A percentile compares a stretch with the other conserved stretches of the same genome.
Conservation (phyloP, 2,329 filamentous ascomycete genomes). For the Exophiala xenobiotica region DNA sequence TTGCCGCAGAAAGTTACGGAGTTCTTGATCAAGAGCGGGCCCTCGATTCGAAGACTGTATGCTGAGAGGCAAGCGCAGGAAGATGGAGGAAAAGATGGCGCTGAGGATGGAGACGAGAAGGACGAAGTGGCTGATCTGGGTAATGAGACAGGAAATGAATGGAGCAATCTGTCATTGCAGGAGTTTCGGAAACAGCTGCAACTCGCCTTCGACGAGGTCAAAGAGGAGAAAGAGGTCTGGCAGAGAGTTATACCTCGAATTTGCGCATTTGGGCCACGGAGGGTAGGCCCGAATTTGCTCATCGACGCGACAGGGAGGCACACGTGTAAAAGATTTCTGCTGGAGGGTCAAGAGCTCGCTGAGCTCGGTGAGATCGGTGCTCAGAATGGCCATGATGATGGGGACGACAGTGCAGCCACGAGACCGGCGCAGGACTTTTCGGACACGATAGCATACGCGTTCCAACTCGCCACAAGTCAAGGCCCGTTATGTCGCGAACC, state of each 20-base stretch:
- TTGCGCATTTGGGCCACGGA: slow-evolving; percentile 81
- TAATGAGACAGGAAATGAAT: slow-evolving; percentile 55
- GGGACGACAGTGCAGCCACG: slow-evolving; percentile 37
- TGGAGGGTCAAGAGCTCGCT: slow-evolving; percentile 35
- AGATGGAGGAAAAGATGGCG: slow-evolving; percentile 38
- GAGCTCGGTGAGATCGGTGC: slow-evolving; percentile 10
- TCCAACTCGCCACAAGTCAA: slow-evolving; percentile 86
- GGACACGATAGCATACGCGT: slow-evolving; percentile 90
- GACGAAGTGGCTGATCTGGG: slow-evolving; percentile 43
- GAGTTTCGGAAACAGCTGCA: slow-evolving; percentile 77
- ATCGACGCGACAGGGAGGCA: slow-evolving; percentile 75
- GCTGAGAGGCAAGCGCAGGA: slow-evolving; percentile 62
- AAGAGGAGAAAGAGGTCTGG: slow-evolving; percentile 75
- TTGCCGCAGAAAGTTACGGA: slow-evolving; percentile 76
- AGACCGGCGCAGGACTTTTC: slow-evolving; percentile 66
- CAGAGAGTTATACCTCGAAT: slow-evolving; percentile 74
- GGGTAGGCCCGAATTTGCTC: slow-evolving; percentile 83
- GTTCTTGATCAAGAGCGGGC: slow-evolving; percentile 77
- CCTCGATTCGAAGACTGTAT: slow-evolving; percentile 76
- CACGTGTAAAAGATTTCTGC: slow-evolving; percentile 66
- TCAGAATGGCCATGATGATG: slow-evolving; percentile 26
- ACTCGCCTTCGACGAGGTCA: slow-evolving; percentile 66
- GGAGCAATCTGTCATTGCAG: slow-evolving; percentile 63
- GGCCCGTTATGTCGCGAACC: slow-evolving; percentile 91
- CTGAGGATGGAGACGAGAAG: slow-evolving; percentile 37